These are phyloP conservation scores for Arthrobotrys sinensis DNA, from an alignment of 2,329 filamentous ascomycete genomes.

Conservation along the genomic window DNA sequence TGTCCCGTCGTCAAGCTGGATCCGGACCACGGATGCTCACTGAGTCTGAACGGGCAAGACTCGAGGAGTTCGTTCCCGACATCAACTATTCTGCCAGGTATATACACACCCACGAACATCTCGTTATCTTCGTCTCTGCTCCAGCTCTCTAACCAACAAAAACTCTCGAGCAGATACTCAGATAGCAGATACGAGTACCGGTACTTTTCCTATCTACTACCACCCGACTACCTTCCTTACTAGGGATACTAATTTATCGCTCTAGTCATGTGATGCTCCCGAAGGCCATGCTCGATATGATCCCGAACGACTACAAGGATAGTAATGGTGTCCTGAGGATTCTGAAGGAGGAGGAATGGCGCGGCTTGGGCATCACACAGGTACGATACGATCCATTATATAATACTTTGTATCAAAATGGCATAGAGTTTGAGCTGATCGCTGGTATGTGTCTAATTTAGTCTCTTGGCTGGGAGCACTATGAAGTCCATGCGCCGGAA, in stretches of 20 bases:
- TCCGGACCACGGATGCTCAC: conserved; percentile 80
- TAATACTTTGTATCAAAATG: conserved; percentile 24
- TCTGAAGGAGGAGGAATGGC: conserved; percentile 98
- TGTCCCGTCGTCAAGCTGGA: conserved; percentile 69
- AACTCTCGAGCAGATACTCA: conserved; percentile 81
- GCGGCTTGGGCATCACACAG: conserved; percentile 96
- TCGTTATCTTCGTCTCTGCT: not conserved
- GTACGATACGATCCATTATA: conserved; percentile 70
- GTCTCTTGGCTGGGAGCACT: conserved; percentile 92
- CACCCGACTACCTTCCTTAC: not conserved
- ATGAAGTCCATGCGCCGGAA: conserved; percentile 98
- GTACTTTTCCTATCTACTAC: conserved; percentile 46
- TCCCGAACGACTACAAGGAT: conserved; percentile 91
- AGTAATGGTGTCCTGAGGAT: conserved; percentile 93
- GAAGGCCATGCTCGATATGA: conserved; percentile 97
- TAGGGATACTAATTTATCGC: conserved; percentile 14
- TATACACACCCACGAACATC: conserved; percentile 34
- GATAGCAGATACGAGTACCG: conserved; percentile 96
- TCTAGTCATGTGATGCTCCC: conserved; percentile 87
- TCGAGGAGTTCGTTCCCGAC: conserved; percentile 91
- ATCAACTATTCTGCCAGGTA: conserved; percentile 97
- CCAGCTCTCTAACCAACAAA: not conserved
- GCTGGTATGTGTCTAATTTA: not conserved
- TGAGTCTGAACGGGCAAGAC: conserved; percentile 83
- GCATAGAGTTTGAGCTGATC: conserved; percentile 56